Evolutionary conservation across 345 rosid species (phyloP), one percentile per base, ranked within the genome.

Genomic region (Raphanus sativus): DNA sequence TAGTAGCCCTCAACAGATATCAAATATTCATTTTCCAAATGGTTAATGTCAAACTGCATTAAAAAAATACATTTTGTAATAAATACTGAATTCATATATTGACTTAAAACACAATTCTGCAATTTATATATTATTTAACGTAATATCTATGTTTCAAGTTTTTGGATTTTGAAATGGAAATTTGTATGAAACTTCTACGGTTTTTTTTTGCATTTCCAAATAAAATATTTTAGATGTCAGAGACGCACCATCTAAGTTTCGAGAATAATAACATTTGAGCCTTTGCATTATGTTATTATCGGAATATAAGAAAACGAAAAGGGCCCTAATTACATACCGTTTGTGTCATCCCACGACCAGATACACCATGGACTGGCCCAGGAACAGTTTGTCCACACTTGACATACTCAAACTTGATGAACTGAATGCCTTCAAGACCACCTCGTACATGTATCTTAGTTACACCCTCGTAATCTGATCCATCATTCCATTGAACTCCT

Each of bases 401-500:
- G 8, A 5, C 8, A 50, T 50, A 50, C 55, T 50, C 55, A 50
- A 50, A 50, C 55, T 50, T 50, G 8, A 50, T 50, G 55, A 50
- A 50, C 8, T 50, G 55, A 5, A 45, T 45, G 52, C 52, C 16
- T 45, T 45, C 52, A 13, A 45, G 15, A 45, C 52, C 52, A 45
- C 52, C 52, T 12, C 52, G 52, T 45, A 45, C 16, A 4, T 45
- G 52, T 45, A 45, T 45, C 16, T 45, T 45, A 12, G 52, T 45
- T 45, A 45, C 52, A 45, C 52, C 52, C n/a, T 45, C 52, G 15
- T 59, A 60, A 3, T 42, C 48, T 8, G 4, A 58, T 38, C 67
- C 78, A 67, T 75, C 78, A 29, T 75, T 67, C 78, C 78, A 75
- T 58, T 54, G 5, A 0, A 40, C 61, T 12, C 78, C 78, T 75